Conservation (phyloP, 495 filamentous ascomycete species). For the Penicillium paxilli region DNA sequence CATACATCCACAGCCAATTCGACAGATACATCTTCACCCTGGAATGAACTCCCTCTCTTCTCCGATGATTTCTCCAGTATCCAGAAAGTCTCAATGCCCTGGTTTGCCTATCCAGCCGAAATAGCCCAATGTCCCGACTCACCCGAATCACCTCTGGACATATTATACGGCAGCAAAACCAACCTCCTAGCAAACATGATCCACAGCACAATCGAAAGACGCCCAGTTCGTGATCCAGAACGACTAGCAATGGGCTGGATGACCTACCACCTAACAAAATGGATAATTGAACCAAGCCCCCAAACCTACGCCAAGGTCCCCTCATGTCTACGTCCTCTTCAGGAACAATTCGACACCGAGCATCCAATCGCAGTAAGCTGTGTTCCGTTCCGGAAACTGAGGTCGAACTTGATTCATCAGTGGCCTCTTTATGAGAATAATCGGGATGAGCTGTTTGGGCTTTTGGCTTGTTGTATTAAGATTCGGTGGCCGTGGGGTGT, state of each 20-base stretch:
- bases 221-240: slow-evolving; percentile 31
- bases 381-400: slow-evolving; percentile 22
- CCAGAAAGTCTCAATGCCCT: slow-evolving; percentile 7
- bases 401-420: slow-evolving; percentile 23
- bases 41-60: slow-evolving; percentile 24
- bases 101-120: slow-evolving; percentile 16
- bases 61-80: slow-evolving; percentile 17
- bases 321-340: slow-evolving; percentile 13
- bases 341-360: slow-evolving; percentile 19
- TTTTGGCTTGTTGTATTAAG: slow-evolving; percentile 28
- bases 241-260: slow-evolving; percentile 22
- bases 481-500: slow-evolving; percentile 34
- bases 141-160: slow-evolving; percentile 24
- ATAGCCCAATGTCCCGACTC: slow-evolving; percentile 21
- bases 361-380: slow-evolving; percentile 23
- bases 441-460: slow-evolving; percentile 22
- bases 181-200: slow-evolving; percentile 29
- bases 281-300: slow-evolving; percentile 24
- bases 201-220: slow-evolving; percentile 13
- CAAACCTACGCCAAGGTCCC: slow-evolving; percentile 17
- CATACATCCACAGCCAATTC: neutral
- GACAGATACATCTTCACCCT: neutral
- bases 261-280: slow-evolving; percentile 22
- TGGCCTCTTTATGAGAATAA: slow-evolving; percentile 20
- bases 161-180: slow-evolving; percentile 29